Conservation (phyloP, 2,329 filamentous ascomycete genomes). For the Bipolaris bicolor region DNA sequence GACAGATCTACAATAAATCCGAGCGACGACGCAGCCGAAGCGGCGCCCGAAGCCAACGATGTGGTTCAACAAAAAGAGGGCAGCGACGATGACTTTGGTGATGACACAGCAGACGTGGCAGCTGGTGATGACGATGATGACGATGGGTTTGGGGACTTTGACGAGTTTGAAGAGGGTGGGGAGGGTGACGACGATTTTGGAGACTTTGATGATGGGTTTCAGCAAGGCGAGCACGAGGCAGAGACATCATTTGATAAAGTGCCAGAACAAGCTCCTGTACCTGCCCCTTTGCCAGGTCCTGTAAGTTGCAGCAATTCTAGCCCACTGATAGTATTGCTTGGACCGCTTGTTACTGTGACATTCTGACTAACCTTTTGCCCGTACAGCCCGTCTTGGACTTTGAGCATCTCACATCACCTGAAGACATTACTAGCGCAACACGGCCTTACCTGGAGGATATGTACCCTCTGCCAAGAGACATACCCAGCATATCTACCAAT, state of each 20-base stretch:
- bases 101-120: constrained; percentile 41
- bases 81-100: constrained; percentile 16
- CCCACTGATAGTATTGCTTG: constrained; percentile 45
- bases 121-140: constrained; percentile 35
- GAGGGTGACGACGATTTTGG: constrained; percentile 55
- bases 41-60: constrained; percentile 12
- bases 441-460: constrained; percentile 68
- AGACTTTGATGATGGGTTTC: constrained; percentile 58
- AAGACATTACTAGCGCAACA: constrained; percentile 65
- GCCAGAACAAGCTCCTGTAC: constrained; percentile 48
- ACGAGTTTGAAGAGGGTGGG: constrained; percentile 64
- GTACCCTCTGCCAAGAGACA: constrained; percentile 58
- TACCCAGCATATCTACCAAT: constrained; percentile 53
- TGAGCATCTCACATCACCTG: constrained; percentile 62
- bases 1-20: constrained; percentile 57
- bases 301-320: constrained; percentile 54
- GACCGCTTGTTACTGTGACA: constrained; percentile 31
- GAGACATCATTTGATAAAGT: constrained; percentile 49
- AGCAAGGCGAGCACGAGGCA: constrained; percentile 48
- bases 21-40: constrained; percentile 39
- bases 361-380: constrained; percentile 36
- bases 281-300: constrained; percentile 53
- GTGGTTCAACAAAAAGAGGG: constrained; percentile 14
- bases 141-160: constrained; percentile 64
- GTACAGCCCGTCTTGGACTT: constrained; percentile 71